Evolutionary conservation across 2,329 filamentous ascomycete species (phyloP), one percentile per base, ranked within the genome.

Genomic region (Pyrenochaeta sp.): DNA sequence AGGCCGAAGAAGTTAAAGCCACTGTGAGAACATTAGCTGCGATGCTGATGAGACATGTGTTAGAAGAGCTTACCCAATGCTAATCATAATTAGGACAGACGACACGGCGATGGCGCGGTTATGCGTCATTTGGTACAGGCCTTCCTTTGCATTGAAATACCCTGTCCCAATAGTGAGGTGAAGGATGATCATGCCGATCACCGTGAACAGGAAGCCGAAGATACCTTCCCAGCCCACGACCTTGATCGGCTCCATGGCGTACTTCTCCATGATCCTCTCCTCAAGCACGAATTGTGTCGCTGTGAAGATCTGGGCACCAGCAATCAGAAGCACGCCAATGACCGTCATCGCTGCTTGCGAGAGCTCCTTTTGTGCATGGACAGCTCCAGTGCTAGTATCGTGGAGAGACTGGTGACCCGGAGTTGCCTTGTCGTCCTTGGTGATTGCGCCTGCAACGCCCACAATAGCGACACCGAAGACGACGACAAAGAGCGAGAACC

Each of bases 1-100:
- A 99, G 82, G 6, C 94, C 94, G 72, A 99, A 99, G 78, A 96
- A 99, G 76, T 99, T 99, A 82, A 97, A 99, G 40, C 93, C 92
- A 53, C 90, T 95, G 47, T 19, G 18, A 28, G 14, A 19, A 4
- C 23, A 24, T 66, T 54, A 59, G 49, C n/a, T 41, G 17, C 22
- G 8, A 10, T 35, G 23, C 19, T n/a, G 17, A 17, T 10, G 10
- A 32, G 11, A 11, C 8, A 9, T 19, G 20, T 56, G 53, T 19
- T 2, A 11, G 35, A 40, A 35, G 21, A 23, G 77, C 84, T 68
- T 83, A 95, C 88, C 93, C 93, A 61, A 99, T 99, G 63, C 90
- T 96, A 57, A 99, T 81, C 94, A 99, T 99, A 69, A 97, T 97
- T 45, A 96, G 72, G 6, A 97, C 41, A 55, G 90, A 96, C 15